Evolutionary conservation across 176 grass and related monocot genomes (phyloP), one percentile per base, ranked within the genome.

Genomic region (Aegilops tauschii): DNA sequence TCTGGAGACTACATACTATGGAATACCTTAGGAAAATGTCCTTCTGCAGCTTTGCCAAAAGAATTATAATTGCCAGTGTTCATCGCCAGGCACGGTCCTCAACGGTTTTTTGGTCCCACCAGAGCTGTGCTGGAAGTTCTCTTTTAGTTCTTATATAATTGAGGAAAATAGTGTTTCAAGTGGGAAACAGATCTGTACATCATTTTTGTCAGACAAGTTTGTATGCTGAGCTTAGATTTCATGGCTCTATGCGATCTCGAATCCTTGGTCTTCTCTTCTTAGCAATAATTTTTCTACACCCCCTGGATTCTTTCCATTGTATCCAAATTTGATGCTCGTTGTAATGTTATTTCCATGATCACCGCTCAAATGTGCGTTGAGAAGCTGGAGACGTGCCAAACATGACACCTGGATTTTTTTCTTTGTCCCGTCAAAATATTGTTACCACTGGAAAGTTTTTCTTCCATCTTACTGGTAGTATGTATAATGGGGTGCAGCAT

Each of bases 11-110:
- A 95, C 80, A 88, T 95, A 81, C 47, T 95, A 59, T 95, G 93
- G 93, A 95, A 95, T 83, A 95, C 93, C 61, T 86, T 95, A 52
- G 90, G 93, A 78, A 95, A 80, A 86, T 95, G 93, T 39, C 93
- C 93, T 32, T 86, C 86, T 1, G 80, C 86, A 50, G 81, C 84
- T 23, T 79, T 84, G 36, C 88, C 86, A 28, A 77, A 84, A 89
- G 78, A 85, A 42, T 27, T 82, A 52, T 95, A 81, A 91, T 9
- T 12, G 13, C 10, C 82, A 34, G 8, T 44, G 12, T 78, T 79
- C 49, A 49, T 49, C 16, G 3, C 31, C 35, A 2, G 12, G 66
- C 29, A 12, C 28, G 11, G 17, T 8, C 29, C 59, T 18, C 10
- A 9, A 42, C 64, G 47, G 6, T 70, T 64, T 50, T 23, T 77